phyloP scores from a whole-genome alignment of 257 asterid genomes.

The Ballota nigra region DNA sequence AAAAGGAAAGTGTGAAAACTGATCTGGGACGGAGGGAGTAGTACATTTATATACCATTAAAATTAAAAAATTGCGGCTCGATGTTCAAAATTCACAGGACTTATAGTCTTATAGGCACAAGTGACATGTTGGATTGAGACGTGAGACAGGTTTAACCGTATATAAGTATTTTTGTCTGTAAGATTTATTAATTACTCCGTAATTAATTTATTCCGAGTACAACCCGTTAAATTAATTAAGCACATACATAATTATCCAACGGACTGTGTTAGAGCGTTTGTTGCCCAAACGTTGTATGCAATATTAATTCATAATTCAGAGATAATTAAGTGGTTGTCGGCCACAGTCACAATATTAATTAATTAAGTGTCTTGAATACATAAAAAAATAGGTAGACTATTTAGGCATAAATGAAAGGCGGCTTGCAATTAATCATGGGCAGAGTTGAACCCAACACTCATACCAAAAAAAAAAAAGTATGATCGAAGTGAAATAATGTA shows the following conservation, averaged over 20 bases:
- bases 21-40: too few species aligned
- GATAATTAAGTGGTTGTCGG: not conserved
- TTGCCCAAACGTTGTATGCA: conserved; percentile 14
- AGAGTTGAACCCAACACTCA: not conserved
- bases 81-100: not conserved
- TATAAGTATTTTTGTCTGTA: not conserved
- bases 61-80: not conserved
- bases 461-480: not conserved
- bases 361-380: not conserved
- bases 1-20: too few species aligned
- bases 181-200: not conserved
- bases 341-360: not conserved
- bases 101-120: too few species aligned
- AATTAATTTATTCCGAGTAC: not conserved
- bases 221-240: not conserved
- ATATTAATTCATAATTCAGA: not conserved
- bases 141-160: not conserved
- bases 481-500: too few species aligned
- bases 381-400: not conserved
- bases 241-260: not conserved
- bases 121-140: not conserved
- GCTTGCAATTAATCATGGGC: not conserved
- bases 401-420: conserved; percentile 13
- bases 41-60: too few species aligned
- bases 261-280: not conserved